Base-by-base conservation (phyloP, 2,329 filamentous ascomycete genomes). In the Elsinoe necatrix region DNA sequence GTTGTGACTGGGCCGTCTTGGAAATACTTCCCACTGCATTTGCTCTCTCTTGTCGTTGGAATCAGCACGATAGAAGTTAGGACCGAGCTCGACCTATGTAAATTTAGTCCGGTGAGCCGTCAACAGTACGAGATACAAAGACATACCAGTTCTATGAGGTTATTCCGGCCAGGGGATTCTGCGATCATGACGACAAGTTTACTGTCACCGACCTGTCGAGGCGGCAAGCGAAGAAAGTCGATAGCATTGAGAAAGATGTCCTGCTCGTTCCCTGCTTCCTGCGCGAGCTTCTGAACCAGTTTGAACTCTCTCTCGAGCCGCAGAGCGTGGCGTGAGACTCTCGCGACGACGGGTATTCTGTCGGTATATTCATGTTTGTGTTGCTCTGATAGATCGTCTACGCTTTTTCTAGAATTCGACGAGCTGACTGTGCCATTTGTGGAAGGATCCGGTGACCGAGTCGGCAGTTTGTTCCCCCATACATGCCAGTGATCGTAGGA, bases 241-340 rank as follows among this genome's bases (percentile, higher is more conserved):
- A 97, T 75, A 0, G 90, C 89, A 58, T 83, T 85, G 37, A 89
- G 81, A 59, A 93, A 91, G 67, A 95, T 88, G 57, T 82, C 78
- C 67, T 95, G 89, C 23, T 83, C 84, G 12, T 83, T 83, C 56
- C 80, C 77, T 27, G 63, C 64, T 9, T 62, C 57, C 29, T 65
- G 57, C 27, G 58, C 60, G 9, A 62, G 54, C 37, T 84, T 82
- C 50, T 95, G 76, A 59, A 77, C 82, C 62, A 93, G 87, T 64
- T 95, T 87, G 66, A 87, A 96, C 57, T 92, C 86, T 60, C 91
- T 80, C 74, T 97, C 91, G 63, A 96, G 82, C 6, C 91, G 83
- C 54, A 95, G 75, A 14, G 85, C 80, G 71, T 95, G 89, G 60
- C 82, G 85, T 0, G 91, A 95, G 43, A 96, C 78, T 20, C 89